Evolutionary conservation across 441 rosid genomes (phyloP).

Genomic region (Pelargonium citronellum): DNA sequence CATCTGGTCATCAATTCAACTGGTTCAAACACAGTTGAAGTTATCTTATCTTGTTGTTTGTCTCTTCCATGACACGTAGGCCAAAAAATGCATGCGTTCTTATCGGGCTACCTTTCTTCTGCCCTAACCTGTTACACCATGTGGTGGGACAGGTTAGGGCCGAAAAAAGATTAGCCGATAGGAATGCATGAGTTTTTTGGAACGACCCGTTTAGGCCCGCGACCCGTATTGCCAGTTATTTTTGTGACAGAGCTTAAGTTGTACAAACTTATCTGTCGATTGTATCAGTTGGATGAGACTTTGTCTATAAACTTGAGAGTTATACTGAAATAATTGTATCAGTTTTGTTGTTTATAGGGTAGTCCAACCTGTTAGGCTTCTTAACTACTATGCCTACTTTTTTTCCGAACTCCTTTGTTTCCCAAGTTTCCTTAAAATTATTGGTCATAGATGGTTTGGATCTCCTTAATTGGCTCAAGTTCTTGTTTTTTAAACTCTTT

Average conservation of each 20-base stretch:
- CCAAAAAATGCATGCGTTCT: too few species aligned
- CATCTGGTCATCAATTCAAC: background rate
- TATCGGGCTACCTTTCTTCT: too few species aligned
- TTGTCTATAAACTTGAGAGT: background rate
- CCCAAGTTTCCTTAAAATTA: background rate
- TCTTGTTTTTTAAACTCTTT: background rate
- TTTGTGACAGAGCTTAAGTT: background rate
- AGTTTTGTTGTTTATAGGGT: background rate
- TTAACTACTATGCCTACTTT: background rate
- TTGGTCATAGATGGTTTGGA: background rate
- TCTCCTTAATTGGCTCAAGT: too few species aligned
- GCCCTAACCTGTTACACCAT: too few species aligned
- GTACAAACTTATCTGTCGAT: background rate
- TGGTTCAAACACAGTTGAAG: background rate
- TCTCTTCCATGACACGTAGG: too few species aligned
- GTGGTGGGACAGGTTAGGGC: too few species aligned
- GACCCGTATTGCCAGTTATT: background rate
- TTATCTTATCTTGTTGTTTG: background rate
- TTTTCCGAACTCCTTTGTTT: background rate
- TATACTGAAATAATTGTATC: background rate
- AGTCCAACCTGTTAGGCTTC: background rate
- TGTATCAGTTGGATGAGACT: background rate
- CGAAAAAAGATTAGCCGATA: too few species aligned
- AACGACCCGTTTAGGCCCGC: too few species aligned
- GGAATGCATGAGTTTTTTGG: too few species aligned